These are phyloP conservation scores for Ophiosphaerella korrae DNA, from an alignment of 2,329 filamentous ascomycete genomes.

Conservation along the genomic window DNA sequence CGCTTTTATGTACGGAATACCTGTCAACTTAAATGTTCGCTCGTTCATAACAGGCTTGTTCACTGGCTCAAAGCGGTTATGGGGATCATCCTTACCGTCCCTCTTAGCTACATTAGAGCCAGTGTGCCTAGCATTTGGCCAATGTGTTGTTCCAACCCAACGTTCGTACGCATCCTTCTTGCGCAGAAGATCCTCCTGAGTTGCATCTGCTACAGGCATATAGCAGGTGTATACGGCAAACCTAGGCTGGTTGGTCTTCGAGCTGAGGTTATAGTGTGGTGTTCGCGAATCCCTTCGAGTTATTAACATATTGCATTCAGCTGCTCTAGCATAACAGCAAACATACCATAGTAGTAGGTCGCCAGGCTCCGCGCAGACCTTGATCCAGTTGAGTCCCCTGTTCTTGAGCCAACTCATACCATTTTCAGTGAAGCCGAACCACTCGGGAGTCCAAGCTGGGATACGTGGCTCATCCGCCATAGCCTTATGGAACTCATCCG, in stretches of 20 bases:
- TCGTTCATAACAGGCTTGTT: conserved; percentile 50
- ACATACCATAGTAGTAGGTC: conserved; percentile 51
- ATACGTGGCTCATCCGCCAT: conserved; percentile 34
- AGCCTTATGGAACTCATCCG: conserved; percentile 37
- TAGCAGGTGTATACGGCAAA: conserved; percentile 45
- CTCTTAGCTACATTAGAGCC: conserved; percentile 41
- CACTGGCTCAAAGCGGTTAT: conserved; percentile 47
- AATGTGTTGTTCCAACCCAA: conserved; percentile 42
- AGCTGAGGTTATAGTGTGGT: conserved; percentile 39
- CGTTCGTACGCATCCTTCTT: conserved; percentile 42
- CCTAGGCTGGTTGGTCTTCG: conserved; percentile 32
- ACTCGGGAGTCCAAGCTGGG: conserved; percentile 38
- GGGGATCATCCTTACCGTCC: conserved; percentile 35
- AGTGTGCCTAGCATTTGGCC: conserved; percentile 42
- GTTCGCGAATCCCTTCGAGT: conserved; percentile 43
- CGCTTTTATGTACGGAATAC: conserved; percentile 53
- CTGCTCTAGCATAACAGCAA: background rate
- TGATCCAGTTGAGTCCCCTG: conserved; percentile 46
- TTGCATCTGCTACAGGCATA: conserved; percentile 43
- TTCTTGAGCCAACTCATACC: conserved; percentile 51
- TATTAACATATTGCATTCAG: background rate
- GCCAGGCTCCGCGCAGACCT: conserved; percentile 51
- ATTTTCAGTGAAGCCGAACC: conserved; percentile 41
- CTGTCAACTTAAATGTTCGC: conserved; percentile 53
- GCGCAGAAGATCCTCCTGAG: conserved; percentile 38